phyloP scores from a whole-genome alignment of 805 yeast genomes.

The Metschnikowia cubensis region DNA sequence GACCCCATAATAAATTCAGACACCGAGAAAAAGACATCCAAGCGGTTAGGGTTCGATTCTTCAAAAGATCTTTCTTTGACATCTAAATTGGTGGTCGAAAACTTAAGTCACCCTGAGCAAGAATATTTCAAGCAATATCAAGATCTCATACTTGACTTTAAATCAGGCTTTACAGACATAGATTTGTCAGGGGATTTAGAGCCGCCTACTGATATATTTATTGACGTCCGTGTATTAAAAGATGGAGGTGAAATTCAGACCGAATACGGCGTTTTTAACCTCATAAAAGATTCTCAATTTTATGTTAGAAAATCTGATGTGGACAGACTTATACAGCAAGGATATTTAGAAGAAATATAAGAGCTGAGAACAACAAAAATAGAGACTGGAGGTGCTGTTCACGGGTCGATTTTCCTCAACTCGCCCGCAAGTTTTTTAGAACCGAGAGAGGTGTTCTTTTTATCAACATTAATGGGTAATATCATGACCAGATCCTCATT shows the following conservation, averaged over 20 bases:
- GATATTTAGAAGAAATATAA: slow-evolving; percentile 73
- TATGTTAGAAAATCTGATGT: slow-evolving; percentile 93
- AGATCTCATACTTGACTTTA: slow-evolving; percentile 68
- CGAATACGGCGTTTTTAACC: slow-evolving; percentile 91
- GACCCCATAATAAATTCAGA: slow-evolving; percentile 38
- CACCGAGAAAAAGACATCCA: neutral
- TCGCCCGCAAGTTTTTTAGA: slow-evolving; percentile 51
- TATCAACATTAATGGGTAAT: slow-evolving; percentile 64
- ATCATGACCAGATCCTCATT: slow-evolving; percentile 47
- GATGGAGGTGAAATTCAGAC: slow-evolving; percentile 98
- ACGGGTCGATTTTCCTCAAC: slow-evolving; percentile 20
- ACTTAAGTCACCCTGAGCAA: slow-evolving; percentile 72
- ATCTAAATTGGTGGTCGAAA: slow-evolving; percentile 33
- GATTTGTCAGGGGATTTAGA: slow-evolving; percentile 85
- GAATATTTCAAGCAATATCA: slow-evolving; percentile 71
- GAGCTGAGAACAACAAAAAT: neutral
- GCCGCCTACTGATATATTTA: slow-evolving; percentile 89
- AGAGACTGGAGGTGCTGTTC: too few relatives aligned
- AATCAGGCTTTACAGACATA: slow-evolving; percentile 73
- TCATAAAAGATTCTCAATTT: slow-evolving; percentile 90
- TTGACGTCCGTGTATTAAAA: slow-evolving; percentile 87
- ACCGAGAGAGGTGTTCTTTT: slow-evolving; percentile 68
- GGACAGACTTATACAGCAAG: slow-evolving; percentile 90
- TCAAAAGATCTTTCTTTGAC: slow-evolving; percentile 1
- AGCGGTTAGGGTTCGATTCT: slow-evolving; percentile 3